phyloP scores from a whole-genome alignment of 108 stramenopile species.

The Nannochloropsis salina region DNA sequence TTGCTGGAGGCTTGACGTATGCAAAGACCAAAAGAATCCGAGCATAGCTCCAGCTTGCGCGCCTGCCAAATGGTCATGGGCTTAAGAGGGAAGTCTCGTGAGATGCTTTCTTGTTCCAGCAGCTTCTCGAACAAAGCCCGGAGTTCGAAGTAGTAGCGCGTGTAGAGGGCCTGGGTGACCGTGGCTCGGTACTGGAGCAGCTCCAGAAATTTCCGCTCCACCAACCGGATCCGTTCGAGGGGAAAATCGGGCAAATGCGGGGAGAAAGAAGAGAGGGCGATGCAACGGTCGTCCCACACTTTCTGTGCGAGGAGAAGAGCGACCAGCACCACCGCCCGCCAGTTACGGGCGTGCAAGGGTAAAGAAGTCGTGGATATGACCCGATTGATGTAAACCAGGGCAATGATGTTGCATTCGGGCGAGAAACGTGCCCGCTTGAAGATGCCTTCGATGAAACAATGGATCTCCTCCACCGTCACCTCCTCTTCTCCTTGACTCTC shows the following conservation, averaged over 20 bases:
- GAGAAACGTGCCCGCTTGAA: conserved; percentile 20
- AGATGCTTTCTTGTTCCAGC: background rate
- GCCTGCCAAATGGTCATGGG: conserved; percentile 24
- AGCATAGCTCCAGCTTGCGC: conserved; percentile 20
- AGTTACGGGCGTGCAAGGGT: conserved; percentile 35
- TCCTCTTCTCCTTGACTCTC: background rate
- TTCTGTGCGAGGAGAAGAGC: conserved; percentile 40
- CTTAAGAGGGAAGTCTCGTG: conserved; percentile 1
- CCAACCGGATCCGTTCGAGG: conserved; percentile 24
- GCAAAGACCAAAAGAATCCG: background rate
- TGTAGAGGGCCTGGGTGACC: conserved; percentile 37
- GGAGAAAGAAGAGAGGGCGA: conserved; percentile 24
- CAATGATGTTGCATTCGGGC: conserved; percentile 36
- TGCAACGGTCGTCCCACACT: conserved; percentile 44
- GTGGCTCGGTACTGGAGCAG: conserved; percentile 32
- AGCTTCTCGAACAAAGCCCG: conserved; percentile 29
- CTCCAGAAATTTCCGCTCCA: conserved; percentile 38
- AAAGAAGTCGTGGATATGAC: conserved; percentile 19
- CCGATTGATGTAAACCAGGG: conserved; percentile 43
- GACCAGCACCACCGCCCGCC: conserved; percentile 32
- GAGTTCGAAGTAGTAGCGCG: conserved; percentile 48
- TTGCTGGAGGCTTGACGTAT: background rate
- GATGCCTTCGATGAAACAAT: conserved; percentile 18
- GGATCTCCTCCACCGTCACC: conserved; percentile 11
- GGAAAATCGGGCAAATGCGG: background rate